Evolutionary conservation across 2,329 filamentous ascomycete genomes (phyloP).

Genomic region (Sarocladium brachiariae): DNA sequence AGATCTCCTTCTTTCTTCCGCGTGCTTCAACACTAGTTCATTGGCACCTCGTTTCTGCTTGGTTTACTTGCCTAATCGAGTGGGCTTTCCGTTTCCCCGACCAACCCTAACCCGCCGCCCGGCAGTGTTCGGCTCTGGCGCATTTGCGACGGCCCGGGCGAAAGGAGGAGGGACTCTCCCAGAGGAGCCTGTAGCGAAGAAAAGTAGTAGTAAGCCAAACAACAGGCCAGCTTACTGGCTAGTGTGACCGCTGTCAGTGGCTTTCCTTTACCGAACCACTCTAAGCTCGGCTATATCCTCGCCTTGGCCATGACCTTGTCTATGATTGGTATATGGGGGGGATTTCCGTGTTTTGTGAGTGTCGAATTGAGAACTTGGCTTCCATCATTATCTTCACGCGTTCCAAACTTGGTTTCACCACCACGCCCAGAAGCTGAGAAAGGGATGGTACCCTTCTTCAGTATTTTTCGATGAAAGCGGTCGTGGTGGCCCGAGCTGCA

Average conservation of each 20-base stretch:
- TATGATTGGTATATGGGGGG: not conserved
- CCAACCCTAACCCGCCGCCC: constrained; percentile 6
- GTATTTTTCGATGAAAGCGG: too few species aligned
- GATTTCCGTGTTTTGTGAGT: not conserved
- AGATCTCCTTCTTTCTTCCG: not conserved
- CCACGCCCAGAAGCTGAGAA: too few species aligned
- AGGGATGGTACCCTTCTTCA: too few species aligned
- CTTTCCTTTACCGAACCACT: not conserved
- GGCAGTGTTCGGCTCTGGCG: constrained; percentile 1
- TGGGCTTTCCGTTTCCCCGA: not conserved
- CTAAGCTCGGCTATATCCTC: not conserved
- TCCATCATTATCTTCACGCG: constrained; percentile 1
- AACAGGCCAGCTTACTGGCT: too few species aligned
- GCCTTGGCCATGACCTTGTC: not conserved
- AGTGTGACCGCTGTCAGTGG: too few species aligned
- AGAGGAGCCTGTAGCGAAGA: too few species aligned
- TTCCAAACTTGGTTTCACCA: too few species aligned
- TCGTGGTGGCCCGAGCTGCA: too few species aligned
- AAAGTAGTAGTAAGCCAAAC: too few species aligned
- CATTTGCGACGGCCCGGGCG: constrained; percentile 4
- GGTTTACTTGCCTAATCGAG: constrained; percentile 9
- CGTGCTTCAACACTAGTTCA: not conserved
- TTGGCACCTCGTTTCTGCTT: not conserved
- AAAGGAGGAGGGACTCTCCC: constrained; percentile 3
- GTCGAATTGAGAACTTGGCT: not conserved